phyloP scores from a whole-genome alignment of 1,139 yeast species.

The Suhomyces wounanorum region DNA sequence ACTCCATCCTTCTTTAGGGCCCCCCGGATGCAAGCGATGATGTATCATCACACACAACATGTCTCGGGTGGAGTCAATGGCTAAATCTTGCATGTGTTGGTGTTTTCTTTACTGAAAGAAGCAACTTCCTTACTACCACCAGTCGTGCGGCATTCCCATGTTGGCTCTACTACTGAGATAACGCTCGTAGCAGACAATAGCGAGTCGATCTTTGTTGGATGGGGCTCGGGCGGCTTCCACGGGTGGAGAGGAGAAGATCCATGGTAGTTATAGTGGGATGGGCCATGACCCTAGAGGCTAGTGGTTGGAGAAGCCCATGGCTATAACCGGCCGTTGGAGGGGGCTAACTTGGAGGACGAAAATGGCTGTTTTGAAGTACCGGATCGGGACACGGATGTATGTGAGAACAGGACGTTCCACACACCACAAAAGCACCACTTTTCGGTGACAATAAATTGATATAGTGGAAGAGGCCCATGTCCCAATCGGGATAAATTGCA shows the following conservation, averaged over 20 bases:
- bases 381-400: background rate
- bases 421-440: background rate
- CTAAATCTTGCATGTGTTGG: background rate
- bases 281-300: no score
- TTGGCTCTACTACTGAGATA: slow-evolving; percentile 3
- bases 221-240: slow-evolving; percentile 1
- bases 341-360: no score
- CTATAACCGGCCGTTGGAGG: no score
- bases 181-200: slow-evolving; percentile 3
- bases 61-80: background rate
- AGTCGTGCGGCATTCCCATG: slow-evolving; percentile 1
- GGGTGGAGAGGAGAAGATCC: background rate
- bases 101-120: slow-evolving; percentile 1
- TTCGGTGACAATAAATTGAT: no score
- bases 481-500: slow-evolving; percentile 10
- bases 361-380: background rate
- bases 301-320: no score
- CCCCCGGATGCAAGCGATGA: background rate
- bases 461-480: background rate
- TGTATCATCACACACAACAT: background rate
- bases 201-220: slow-evolving; percentile 1
- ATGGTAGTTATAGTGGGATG: background rate
- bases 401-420: background rate
- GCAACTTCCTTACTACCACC: background rate
- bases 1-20: background rate